Conservation (phyloP, 192 early-diverging fungal species). For the Umbelopsis sp. region DNA sequence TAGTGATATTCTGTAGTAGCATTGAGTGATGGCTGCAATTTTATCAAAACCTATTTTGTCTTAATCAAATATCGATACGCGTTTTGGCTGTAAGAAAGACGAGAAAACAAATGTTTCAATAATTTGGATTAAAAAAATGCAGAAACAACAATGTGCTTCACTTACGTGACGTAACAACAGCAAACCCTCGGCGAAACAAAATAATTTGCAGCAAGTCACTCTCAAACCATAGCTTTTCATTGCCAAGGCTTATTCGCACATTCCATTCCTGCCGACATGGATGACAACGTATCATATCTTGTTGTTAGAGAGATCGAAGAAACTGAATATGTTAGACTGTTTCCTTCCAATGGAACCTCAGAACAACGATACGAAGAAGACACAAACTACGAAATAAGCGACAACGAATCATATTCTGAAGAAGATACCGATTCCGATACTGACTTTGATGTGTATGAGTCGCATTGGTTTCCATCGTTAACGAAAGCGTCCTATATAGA, state of each 20-base stretch:
- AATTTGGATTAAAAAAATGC: too few species aligned
- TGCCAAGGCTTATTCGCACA: background rate
- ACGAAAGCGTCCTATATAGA: background rate
- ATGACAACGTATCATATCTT: slow-evolving; percentile 8
- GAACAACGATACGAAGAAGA: background rate
- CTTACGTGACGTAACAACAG: too few species aligned
- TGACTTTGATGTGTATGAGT: background rate
- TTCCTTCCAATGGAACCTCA: background rate
- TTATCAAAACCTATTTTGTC: too few species aligned
- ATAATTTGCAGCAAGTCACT: background rate
- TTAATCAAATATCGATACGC: too few species aligned
- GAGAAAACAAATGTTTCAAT: too few species aligned
- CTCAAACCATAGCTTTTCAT: background rate
- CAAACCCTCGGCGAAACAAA: background rate
- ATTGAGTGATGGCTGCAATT: too few species aligned
- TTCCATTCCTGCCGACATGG: background rate
- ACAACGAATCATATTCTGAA: background rate
- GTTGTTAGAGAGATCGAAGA: slow-evolving; percentile 13
- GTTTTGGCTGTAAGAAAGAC: too few species aligned
- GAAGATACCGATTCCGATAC: background rate
- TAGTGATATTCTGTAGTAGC: too few species aligned
- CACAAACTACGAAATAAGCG: slow-evolving; percentile 1
- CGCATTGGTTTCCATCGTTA: slow-evolving; percentile 7
- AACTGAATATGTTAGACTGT: background rate
- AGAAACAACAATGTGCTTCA: too few species aligned